Evolutionary conservation across 1,284 basidiomycete species (phyloP).

Genomic region (Leccinum huronense): DNA sequence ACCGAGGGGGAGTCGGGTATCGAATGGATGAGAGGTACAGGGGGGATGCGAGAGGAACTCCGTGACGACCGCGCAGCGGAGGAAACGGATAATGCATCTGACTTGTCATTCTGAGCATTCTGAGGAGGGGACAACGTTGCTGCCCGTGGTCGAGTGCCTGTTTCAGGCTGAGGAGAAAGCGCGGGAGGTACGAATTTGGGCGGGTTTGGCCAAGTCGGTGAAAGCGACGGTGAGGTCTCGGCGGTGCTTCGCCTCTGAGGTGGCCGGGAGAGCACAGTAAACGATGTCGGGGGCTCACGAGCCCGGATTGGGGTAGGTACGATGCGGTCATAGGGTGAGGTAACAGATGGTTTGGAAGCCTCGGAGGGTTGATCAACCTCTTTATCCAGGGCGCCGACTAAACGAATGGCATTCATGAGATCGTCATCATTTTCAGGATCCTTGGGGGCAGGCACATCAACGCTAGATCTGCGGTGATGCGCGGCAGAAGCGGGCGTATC

Average conservation of each 20-base stretch:
- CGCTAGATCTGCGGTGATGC: slow-evolving; percentile 21
- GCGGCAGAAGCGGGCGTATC: slow-evolving; percentile 7
- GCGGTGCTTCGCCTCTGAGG: slow-evolving; percentile 32
- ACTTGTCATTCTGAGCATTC: slow-evolving; percentile 28
- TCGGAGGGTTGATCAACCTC: slow-evolving; percentile 18
- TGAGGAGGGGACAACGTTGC: slow-evolving; percentile 11
- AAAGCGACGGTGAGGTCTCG: slow-evolving; percentile 17
- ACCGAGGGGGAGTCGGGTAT: slow-evolving; percentile 37
- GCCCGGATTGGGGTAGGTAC: slow-evolving; percentile 64
- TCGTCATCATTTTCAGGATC: slow-evolving; percentile 30
- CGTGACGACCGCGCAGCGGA: slow-evolving; percentile 27
- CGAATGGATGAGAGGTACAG: slow-evolving; percentile 34
- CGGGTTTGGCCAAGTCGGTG: slow-evolving; percentile 13
- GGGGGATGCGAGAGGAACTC: slow-evolving; percentile 28
- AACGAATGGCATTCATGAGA: slow-evolving; percentile 33
- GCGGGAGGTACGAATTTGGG: slow-evolving; percentile 2
- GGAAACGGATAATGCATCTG: slow-evolving; percentile 28
- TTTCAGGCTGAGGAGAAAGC: slow-evolving; percentile 18
- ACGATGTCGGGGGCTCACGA: slow-evolving; percentile 58
- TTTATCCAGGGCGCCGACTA: slow-evolving; percentile 31
- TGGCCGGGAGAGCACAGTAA: slow-evolving; percentile 68
- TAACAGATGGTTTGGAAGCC: slow-evolving; percentile 2
- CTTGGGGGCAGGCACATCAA: slow-evolving; percentile 18
- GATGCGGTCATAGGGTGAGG: slow-evolving; percentile 37
- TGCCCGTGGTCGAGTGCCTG: slow-evolving; percentile 18